Base-by-base conservation (phyloP, 2,329 filamentous ascomycete species). In the Helminthosporium solani region DNA sequence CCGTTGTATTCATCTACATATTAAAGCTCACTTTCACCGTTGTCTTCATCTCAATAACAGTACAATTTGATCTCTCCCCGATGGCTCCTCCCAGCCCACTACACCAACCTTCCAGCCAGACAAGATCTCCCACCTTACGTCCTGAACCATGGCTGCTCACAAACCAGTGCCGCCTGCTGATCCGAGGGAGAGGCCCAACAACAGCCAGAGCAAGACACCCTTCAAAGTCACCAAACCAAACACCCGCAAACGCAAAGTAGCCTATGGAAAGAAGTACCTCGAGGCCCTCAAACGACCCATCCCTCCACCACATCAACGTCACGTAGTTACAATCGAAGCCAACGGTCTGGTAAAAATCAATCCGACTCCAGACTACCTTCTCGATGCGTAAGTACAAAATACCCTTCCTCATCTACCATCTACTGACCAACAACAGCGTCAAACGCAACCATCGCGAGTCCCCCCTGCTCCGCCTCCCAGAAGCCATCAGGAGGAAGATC, bases 401-500 rank as follows among this genome's bases (percentile, higher is more conserved):
- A 7, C 9, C 7, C 12, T 12, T 19, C 15, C 33, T n/a, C 5
- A 8, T 33, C 19, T 12, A 23, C 14, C 20, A 19, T 12, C 25
- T 31, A 30, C 8, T 18, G 21, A n/a, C n/a, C 27, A 28, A 33
- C 18, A 38, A 20, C 40, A 41, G 39, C 19, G 23, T 37, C 36
- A 40, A 41, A 7, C 46, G 46, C 18, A 41, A 36, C 18, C 14
- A 19, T 7, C 37, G 33, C 27, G 38, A 49, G 20, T 53, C 54
- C 1, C 50, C 54, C 11, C 41, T 57, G 2, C 47, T 57, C 3
- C 42, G 42, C 16, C 36, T 56, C 25, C 43, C 53, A 11, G 36
- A 31, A n/a, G 39, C 44, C 15, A 15, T 56, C 2, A 44, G 54
- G 4, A 52, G 49, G 30, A 36, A 31, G 37, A 54, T 57, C 21